Evolutionary conservation across 192 early-diverging fungal genomes (phyloP).

Genomic region (Rhizophagus prolifer): DNA sequence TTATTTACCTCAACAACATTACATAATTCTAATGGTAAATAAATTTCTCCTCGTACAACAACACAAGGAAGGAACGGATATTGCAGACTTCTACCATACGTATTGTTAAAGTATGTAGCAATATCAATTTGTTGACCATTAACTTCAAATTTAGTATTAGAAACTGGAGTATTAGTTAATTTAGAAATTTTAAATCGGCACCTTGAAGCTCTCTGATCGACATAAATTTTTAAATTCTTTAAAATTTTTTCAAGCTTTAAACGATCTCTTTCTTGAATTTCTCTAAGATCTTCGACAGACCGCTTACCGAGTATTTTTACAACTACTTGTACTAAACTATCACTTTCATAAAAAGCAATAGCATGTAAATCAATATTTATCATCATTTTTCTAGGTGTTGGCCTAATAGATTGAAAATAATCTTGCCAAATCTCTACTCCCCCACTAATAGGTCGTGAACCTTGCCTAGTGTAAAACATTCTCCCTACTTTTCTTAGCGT

Average conservation of each 20-base stretch:
- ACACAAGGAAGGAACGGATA: constrained; percentile 84
- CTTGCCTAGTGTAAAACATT: constrained; percentile 84
- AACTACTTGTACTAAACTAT: constrained; percentile 72
- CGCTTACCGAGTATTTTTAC: constrained; percentile 64
- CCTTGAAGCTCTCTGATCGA: constrained; percentile 45
- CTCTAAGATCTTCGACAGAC: constrained; percentile 43
- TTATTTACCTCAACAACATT: constrained; percentile 52
- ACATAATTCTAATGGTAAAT: constrained; percentile 91
- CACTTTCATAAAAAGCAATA: constrained; percentile 64
- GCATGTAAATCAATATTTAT: constrained; percentile 73
- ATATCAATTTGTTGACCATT: constrained; percentile 61
- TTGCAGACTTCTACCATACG: constrained; percentile 67
- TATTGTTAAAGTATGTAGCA: constrained; percentile 71
- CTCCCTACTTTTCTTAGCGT: constrained; percentile 76
- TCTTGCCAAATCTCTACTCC: constrained; percentile 92
- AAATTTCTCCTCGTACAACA: constrained; percentile 63
- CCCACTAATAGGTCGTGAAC: constrained; percentile 49
- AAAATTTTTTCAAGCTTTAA: constrained; percentile 50
- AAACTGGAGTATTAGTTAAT: constrained; percentile 65
- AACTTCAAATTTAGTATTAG: constrained; percentile 67
- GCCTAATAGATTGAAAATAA: constrained; percentile 84
- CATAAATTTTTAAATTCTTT: constrained; percentile 52
- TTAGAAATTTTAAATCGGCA: constrained; percentile 73
- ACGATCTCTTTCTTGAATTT: constrained; percentile 48
- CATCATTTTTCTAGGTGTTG: constrained; percentile 49